phyloP scores from a whole-genome alignment of 208 protist genomes.

The Crithidia thermophila region DNA sequence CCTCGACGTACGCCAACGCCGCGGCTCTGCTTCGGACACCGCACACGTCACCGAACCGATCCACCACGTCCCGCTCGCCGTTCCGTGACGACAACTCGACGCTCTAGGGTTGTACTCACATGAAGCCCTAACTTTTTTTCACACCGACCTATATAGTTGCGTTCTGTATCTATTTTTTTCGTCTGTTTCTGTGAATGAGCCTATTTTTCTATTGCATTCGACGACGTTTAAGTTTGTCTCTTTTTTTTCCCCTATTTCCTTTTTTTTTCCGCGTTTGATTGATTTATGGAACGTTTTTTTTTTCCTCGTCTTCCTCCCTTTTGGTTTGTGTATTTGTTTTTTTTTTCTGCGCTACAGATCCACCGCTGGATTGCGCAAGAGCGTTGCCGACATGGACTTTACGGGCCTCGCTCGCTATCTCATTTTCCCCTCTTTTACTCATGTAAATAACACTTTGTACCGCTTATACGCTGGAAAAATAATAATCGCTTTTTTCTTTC shows the following conservation, averaged over 20 bases:
- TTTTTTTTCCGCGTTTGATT: not conserved
- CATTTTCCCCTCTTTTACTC: too few relatives aligned
- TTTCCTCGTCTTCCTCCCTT: not conserved
- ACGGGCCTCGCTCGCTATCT: too few relatives aligned
- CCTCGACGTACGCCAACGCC: not conserved
- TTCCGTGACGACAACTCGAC: too few relatives aligned
- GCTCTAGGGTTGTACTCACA: too few relatives aligned
- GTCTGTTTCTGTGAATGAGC: not conserved
- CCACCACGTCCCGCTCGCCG: not conserved
- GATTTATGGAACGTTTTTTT: not conserved
- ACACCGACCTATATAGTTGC: not conserved
- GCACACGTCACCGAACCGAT: too few relatives aligned
- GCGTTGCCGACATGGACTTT: too few relatives aligned
- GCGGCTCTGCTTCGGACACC: not conserved
- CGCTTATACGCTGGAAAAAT: too few relatives aligned
- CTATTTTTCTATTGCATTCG: too few relatives aligned
- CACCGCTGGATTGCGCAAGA: too few relatives aligned
- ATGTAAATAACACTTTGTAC: too few relatives aligned
- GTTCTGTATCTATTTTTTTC: slow-evolving; percentile 5
- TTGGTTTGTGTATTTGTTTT: not conserved
- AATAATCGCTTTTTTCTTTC: too few relatives aligned
- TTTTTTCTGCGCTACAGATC: too few relatives aligned
- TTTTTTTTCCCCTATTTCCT: not conserved
- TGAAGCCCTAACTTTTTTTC: slow-evolving; percentile 1
- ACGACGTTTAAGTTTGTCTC: not conserved